Evolutionary conservation across 345 rosid genomes (phyloP), one percentile per base, ranked within the genome.

Genomic region (Acer yangbiense): DNA sequence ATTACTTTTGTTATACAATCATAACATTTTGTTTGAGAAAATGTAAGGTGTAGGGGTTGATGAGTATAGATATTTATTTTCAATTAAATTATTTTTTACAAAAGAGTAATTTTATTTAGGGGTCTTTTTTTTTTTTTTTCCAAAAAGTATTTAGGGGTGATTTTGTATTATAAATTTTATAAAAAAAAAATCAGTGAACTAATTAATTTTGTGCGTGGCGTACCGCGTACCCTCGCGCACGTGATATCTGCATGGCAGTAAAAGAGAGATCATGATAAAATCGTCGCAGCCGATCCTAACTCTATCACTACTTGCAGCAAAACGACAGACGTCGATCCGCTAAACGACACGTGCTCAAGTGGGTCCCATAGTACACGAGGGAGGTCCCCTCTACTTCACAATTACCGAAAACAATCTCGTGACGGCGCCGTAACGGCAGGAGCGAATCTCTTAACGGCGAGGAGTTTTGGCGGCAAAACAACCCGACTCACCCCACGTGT

Each of bases 391-490:
- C 64, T 77, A 32, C 39, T 10, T 13, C 5, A 64, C 71, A n/a
- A 2, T 32, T 62, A 11, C 77, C 63, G 46, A 62, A 64, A 21
- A 61, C 48, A 54, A 65, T 25, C 76, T 25, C 76, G 69, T 76
- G 39, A 82, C 68, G 71, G 64, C 69, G 55, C 71, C 82, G 79
- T 78, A 50, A 71, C 80, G 82, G 63, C 58, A 18, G 71, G 77
- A 48, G 77, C 70, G 77, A 66, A 72, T 77, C 74, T 80, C 72
- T 78, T 77, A 83, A 83, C 87, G 77, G 76, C 23, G 69, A 67
- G 66, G 44, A 63, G 41, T 50, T 82, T 84, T 87, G 87, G 89
- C 89, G 87, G 87, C 32, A 82, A 86, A 87, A 71, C 6, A 29
- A 58, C 69, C 75, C 8, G 29, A 52, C 66, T 0, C 0, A 0